Conservation (phyloP, 1,139 yeast species). For the Yarrowia galli region DNA sequence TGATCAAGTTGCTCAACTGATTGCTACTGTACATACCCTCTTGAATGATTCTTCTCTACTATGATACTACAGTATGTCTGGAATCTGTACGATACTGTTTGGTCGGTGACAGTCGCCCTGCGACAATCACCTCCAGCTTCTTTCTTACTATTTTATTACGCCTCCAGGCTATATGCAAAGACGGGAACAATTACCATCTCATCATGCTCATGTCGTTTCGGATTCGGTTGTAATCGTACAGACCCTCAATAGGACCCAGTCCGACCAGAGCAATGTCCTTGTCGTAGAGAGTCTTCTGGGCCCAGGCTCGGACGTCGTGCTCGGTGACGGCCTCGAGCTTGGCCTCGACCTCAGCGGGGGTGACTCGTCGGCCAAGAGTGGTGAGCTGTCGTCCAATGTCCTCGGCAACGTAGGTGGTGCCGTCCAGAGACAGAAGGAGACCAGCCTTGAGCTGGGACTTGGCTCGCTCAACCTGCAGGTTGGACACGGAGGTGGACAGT, state of each 20-base stretch:
- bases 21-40: too few species aligned
- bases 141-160: conserved; percentile 35
- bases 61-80: too few species aligned
- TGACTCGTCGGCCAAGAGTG: conserved; percentile 87
- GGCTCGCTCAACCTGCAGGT: conserved; percentile 90
- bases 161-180: conserved; percentile 35
- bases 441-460: conserved; percentile 96
- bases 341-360: conserved; percentile 91
- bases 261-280: conserved; percentile 91
- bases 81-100: too few species aligned
- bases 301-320: conserved; percentile 86
- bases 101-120: conserved; percentile 2
- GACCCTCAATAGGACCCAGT: conserved; percentile 74
- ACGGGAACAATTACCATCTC: conserved; percentile 46
- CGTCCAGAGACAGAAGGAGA: conserved; percentile 84
- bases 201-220: conserved; percentile 54
- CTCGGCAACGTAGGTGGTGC: conserved; percentile 95
- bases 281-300: conserved; percentile 77
- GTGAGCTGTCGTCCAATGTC: conserved; percentile 97
- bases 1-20: too few species aligned
- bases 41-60: too few species aligned
- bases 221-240: conserved; percentile 66
- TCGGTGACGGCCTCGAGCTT: conserved; percentile 80
- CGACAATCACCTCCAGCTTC: not conserved
- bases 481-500: conserved; percentile 78